phyloP scores from a whole-genome alignment of 768 basidiomycete genomes.

The Boletus tomentosulus region DNA sequence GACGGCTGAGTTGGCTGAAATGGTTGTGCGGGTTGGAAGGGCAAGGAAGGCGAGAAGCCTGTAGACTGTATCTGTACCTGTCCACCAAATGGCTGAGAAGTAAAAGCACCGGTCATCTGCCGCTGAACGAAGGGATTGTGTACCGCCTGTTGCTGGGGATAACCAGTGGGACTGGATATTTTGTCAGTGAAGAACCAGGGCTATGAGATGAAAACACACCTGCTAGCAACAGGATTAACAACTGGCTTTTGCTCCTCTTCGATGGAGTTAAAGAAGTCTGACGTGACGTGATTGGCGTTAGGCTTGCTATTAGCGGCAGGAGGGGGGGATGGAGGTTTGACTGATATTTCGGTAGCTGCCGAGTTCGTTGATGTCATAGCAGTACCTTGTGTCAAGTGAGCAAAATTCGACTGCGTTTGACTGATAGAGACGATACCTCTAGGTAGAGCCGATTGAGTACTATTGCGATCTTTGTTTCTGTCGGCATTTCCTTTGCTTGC shows the following conservation, averaged over 20 bases:
- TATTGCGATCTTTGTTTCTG: slow-evolving; percentile 19
- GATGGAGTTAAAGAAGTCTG: slow-evolving; percentile 89
- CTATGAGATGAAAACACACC: slow-evolving; percentile 25
- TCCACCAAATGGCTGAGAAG: slow-evolving; percentile 40
- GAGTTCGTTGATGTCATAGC: slow-evolving; percentile 18
- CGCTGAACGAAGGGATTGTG: slow-evolving; percentile 77
- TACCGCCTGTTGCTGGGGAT: slow-evolving; percentile 54
- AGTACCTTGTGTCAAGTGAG: slow-evolving; percentile 11
- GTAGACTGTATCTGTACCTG: slow-evolving; percentile 53
- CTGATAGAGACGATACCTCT: slow-evolving; percentile 13
- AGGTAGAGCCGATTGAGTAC: slow-evolving; percentile 6
- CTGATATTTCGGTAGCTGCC: slow-evolving; percentile 15
- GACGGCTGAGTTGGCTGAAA: slow-evolving; percentile 13
- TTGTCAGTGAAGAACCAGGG: slow-evolving; percentile 8
- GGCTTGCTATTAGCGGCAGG: slow-evolving; percentile 29
- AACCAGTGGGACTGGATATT: slow-evolving; percentile 41
- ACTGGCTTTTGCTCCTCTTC: slow-evolving; percentile 75
- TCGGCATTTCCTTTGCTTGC: slow-evolving; percentile 70
- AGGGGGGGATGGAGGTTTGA: slow-evolving; percentile 25
- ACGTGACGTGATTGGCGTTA: slow-evolving; percentile 45
- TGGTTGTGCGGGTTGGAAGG: slow-evolving; percentile 30
- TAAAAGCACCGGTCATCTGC: slow-evolving; percentile 47
- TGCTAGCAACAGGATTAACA: slow-evolving; percentile 61
- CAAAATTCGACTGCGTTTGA: not conserved
- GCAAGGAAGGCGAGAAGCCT: slow-evolving; percentile 48